Conservation (phyloP, 331 rosid genomes). For the Quercus tomentella region DNA sequence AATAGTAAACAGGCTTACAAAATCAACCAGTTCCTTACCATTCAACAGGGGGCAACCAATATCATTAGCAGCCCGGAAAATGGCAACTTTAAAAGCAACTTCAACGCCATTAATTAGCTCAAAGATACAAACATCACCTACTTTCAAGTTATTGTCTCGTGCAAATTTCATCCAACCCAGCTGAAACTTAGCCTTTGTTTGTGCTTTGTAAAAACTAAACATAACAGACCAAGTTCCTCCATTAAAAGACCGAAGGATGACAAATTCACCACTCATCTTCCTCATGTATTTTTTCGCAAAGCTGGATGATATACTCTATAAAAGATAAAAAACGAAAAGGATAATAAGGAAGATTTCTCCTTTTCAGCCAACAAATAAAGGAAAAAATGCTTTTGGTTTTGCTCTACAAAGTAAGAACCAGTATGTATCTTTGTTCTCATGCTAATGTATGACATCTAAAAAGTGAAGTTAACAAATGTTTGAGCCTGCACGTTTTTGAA, state of each 20-base stretch:
- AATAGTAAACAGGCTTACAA: too few relatives aligned
- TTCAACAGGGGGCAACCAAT: too few relatives aligned
- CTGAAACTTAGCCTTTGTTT: too few relatives aligned
- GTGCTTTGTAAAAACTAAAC: neutral
- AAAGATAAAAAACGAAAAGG: neutral
- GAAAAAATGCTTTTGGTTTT: neutral
- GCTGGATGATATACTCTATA: constrained; percentile 3
- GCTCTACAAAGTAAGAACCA: neutral
- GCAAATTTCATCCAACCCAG: too few relatives aligned
- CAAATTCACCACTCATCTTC: neutral
- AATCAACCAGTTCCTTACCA: too few relatives aligned
- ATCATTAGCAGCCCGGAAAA: too few relatives aligned
- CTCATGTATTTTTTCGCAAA: constrained; percentile 7
- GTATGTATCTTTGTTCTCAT: neutral
- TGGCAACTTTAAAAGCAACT: too few relatives aligned
- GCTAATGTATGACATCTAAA: neutral
- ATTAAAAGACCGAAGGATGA: neutral
- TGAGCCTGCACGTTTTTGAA: too few relatives aligned
- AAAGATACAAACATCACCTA: too few relatives aligned
- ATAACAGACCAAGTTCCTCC: constrained; percentile 2
- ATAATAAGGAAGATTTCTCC: too few relatives aligned
- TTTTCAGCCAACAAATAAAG: neutral
- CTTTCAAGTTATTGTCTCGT: too few relatives aligned
- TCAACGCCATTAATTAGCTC: too few relatives aligned
- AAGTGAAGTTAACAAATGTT: neutral